Conservation (phyloP, 106 monocot species). For the Triglochin maritima region DNA sequence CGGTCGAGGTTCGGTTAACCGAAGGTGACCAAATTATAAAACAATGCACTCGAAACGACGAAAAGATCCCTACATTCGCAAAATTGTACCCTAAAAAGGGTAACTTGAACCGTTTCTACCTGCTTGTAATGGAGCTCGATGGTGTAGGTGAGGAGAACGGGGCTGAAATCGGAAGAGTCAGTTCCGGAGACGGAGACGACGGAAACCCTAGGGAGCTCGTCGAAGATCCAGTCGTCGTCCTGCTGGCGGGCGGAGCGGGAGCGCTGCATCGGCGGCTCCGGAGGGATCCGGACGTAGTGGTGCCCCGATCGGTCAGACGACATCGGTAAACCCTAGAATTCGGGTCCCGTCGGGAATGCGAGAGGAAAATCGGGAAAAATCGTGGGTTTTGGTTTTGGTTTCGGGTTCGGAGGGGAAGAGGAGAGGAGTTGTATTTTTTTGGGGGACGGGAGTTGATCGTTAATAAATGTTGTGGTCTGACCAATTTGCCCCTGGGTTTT, state of each 20-base stretch:
- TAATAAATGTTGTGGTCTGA: not conserved
- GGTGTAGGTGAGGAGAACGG: slow-evolving; percentile 79
- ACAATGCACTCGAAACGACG: no score
- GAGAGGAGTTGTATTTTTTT: not conserved
- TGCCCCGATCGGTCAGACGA: slow-evolving; percentile 21
- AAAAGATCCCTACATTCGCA: no score
- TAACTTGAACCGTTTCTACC: no score
- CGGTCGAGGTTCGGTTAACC: no score
- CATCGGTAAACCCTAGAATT: no score
- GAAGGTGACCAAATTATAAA: no score
- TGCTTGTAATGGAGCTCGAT: slow-evolving; percentile 93
- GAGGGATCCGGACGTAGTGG: slow-evolving; percentile 54
- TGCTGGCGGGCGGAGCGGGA: slow-evolving; percentile 19
- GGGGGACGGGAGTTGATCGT: not conserved
- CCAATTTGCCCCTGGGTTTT: not conserved
- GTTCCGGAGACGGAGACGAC: slow-evolving; percentile 81
- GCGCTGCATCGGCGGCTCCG: slow-evolving; percentile 35
- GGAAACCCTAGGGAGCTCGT: slow-evolving; percentile 57
- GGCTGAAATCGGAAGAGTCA: slow-evolving; percentile 74
- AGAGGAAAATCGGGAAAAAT: not conserved
- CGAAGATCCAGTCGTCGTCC: slow-evolving; percentile 47
- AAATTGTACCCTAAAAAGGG: no score
- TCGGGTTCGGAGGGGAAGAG: not conserved
- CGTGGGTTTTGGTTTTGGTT: not conserved
- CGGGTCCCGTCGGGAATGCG: no score